Base-by-base conservation (phyloP, 306 rosid genomes). In the Biancaea sappan region DNA sequence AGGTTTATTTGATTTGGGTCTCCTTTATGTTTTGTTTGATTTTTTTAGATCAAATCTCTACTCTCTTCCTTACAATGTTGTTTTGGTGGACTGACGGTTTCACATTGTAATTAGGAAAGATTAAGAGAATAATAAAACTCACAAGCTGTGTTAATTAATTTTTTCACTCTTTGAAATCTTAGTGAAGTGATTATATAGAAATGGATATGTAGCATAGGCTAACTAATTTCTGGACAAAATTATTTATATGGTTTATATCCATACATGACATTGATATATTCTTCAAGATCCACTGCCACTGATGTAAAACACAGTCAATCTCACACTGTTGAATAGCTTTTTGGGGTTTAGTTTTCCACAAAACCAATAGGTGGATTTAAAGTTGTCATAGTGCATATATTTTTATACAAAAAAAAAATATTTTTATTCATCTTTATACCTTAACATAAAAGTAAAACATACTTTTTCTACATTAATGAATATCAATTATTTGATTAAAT, bases 1-100 rank as follows among this genome's bases (percentile, higher is more conserved):
- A 60, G 37, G n/a, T 40, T 57, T 40, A 47, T 68, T 68, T 79
- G 72, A 71, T 48, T 35, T 70, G 38, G 75, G 46, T 41, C 52
- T 34, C 56, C 34, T 51, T 7, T 64, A 59, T 69, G 29, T 37
- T 65, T 71, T 53, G 34, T 47, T 14, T 68, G 43, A 76, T 75
- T 70, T 12, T 15, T 35, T 14, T 43, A 25, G 72, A 61, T 19
- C 48, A 35, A 14, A 53, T 72, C 40, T 56, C 28, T 64, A 47
- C 29, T 13, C 70, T 40, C n/a, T 65, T n/a, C 54, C 74, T 65
- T 76, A 38, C 60, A 70, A 46, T 11, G 65, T 35, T 66, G 40
- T 46, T 71, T 18, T 47, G 10, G 73, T 37, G 10, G 69, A 41
- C 16, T 19, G 18, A 66, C 66, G 62, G 34, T 71, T 48, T 2